Evolutionary conservation across 192 early-diverging fungal species (phyloP).

Genomic region (Dimargaris xerosporica): DNA sequence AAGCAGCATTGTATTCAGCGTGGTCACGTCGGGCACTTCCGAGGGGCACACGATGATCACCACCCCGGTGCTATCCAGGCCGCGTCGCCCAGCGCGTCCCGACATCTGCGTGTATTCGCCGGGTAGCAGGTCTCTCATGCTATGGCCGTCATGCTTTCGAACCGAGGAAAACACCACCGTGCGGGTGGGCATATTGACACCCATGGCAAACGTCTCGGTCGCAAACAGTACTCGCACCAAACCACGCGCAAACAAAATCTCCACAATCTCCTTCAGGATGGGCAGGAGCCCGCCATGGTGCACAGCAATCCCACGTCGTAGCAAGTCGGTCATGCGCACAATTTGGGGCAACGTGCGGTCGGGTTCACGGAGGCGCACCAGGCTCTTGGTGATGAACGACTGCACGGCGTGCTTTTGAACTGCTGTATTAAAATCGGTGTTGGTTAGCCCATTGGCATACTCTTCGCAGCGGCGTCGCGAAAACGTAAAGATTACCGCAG

Average conservation of each 20-base stretch:
- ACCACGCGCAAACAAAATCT: constrained; percentile 82
- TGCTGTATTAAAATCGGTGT: constrained; percentile 64
- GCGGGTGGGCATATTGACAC: constrained; percentile 92
- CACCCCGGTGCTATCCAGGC: constrained; percentile 76
- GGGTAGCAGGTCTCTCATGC: constrained; percentile 75
- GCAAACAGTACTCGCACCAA: constrained; percentile 90
- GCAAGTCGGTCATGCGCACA: constrained; percentile 59
- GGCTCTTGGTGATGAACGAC: constrained; percentile 64
- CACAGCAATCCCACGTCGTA: constrained; percentile 86
- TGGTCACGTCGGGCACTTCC: constrained; percentile 34
- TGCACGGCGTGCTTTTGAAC: constrained; percentile 76
- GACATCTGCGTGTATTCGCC: constrained; percentile 99
- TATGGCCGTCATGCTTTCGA: constrained; percentile 83
- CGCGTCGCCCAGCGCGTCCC: constrained; percentile 89
- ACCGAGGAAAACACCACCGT: constrained; percentile 87
- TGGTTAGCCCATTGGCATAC: constrained; percentile 59
- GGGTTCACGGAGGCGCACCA: constrained; percentile 65
- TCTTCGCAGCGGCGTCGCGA: constrained; percentile 94
- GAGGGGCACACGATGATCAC: constrained; percentile 55
- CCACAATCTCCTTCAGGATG: constrained; percentile 97
- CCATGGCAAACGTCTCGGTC: constrained; percentile 99
- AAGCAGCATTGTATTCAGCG: constrained; percentile 65
- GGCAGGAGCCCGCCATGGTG: constrained; percentile 95
- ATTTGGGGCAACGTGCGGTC: constrained; percentile 86
- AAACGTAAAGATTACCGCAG: constrained; percentile 86